Evolutionary conservation across 352 stramenopile species (phyloP).

Genomic region (Globisporangium polare): DNA sequence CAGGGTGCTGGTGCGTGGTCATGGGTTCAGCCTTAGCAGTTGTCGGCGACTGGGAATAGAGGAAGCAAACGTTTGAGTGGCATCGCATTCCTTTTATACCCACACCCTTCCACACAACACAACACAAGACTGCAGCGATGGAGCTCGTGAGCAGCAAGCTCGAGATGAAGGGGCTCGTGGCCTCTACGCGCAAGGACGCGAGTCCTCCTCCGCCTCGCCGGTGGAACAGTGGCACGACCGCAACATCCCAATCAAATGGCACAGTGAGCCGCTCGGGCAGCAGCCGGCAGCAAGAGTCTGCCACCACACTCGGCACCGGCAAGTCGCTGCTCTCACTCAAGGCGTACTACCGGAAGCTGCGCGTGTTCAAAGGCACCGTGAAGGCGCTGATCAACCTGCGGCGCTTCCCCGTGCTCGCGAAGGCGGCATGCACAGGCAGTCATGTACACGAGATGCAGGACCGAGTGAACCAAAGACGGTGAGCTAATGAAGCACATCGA

Average conservation of each 20-base stretch:
- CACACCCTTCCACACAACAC: too few species aligned
- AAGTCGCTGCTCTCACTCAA: slow-evolving; percentile 62
- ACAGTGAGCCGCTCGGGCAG: background rate
- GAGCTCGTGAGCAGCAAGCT: slow-evolving; percentile 26
- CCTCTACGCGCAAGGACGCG: slow-evolving; percentile 12
- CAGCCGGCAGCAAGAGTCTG: slow-evolving; percentile 6
- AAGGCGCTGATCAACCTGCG: slow-evolving; percentile 60
- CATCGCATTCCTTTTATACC: too few species aligned
- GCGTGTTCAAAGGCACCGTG: slow-evolving; percentile 65
- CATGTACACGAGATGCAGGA: background rate
- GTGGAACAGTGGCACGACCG: slow-evolving; percentile 23
- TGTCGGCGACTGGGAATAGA: background rate
- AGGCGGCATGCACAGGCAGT: background rate
- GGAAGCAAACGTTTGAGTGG: background rate
- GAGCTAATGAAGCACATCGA: background rate
- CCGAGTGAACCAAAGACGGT: background rate
- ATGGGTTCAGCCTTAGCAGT: too few species aligned
- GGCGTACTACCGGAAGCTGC: slow-evolving; percentile 60
- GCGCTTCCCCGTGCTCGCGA: slow-evolving; percentile 15
- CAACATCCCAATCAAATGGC: background rate
- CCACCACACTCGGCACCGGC: slow-evolving; percentile 7
- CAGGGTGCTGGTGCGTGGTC: too few species aligned
- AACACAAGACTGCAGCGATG: slow-evolving; percentile 12
- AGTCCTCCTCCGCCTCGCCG: slow-evolving; percentile 5
- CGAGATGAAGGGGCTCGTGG: slow-evolving; percentile 10